A percentile compares a stretch with the other conserved stretches of the same genome.
Evolutionary conservation across 2,329 filamentous ascomycete species (phyloP).

Genomic region (Pyrenophora graminea): DNA sequence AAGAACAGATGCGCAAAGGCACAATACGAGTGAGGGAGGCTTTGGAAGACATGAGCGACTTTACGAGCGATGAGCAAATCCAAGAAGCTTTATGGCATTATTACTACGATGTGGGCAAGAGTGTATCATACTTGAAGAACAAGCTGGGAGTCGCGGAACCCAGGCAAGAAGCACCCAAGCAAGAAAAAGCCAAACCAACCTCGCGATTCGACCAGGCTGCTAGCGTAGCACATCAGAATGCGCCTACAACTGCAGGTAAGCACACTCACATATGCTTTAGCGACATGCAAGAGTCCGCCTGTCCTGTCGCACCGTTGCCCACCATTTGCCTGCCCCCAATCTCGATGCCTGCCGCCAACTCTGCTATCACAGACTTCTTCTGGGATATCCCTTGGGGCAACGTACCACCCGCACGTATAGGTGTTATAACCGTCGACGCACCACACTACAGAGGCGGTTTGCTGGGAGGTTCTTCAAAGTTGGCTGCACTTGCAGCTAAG

Average conservation of each 20-base stretch:
- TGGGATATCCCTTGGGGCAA: conserved; percentile 83
- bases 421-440: conserved; percentile 66
- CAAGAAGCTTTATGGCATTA: conserved; percentile 94
- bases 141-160: conserved; percentile 38
- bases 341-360: conserved; percentile 22
- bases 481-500: conserved; percentile 85
- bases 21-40: conserved; percentile 68
- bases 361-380: conserved; percentile 64
- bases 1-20: conserved; percentile 64
- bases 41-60: conserved; percentile 64
- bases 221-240: conserved; percentile 43
- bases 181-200: conserved; percentile 42
- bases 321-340: conserved; percentile 33
- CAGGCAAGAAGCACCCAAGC: conserved; percentile 40
- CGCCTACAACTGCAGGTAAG: conserved; percentile 54
- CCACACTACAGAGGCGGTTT: conserved; percentile 67
- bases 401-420: conserved; percentile 67
- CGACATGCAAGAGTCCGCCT: conserved; percentile 16
- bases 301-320: conserved; percentile 16
- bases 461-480: conserved; percentile 81
- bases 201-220: conserved; percentile 53
- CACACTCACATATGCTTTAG: conserved; percentile 29
- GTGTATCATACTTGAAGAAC: conserved; percentile 77
- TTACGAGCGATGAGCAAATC: conserved; percentile 70
- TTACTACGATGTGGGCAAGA: conserved; percentile 89